phyloP scores from a whole-genome alignment of 1,139 yeast genomes.

The Pichia kudriavzevii region DNA sequence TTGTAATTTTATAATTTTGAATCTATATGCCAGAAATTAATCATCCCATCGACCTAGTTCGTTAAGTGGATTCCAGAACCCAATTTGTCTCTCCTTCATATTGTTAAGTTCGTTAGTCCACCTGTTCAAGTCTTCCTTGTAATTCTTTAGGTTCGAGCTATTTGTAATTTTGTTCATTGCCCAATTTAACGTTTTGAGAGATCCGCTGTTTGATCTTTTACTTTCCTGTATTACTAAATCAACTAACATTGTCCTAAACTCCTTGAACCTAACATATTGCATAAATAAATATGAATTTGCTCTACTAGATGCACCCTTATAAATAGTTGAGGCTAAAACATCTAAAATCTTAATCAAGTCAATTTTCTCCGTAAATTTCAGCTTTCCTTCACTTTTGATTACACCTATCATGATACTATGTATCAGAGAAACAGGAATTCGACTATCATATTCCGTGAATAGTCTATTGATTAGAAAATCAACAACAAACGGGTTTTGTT shows the following conservation, averaged over 20 bases:
- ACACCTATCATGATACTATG: constrained; percentile 22
- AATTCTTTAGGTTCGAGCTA: constrained; percentile 12
- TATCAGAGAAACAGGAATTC: constrained; percentile 20
- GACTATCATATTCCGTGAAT: constrained; percentile 18
- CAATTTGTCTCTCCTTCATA: constrained; percentile 21
- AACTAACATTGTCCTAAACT: constrained; percentile 15
- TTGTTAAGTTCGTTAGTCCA: constrained; percentile 21
- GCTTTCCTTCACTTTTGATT: constrained; percentile 9
- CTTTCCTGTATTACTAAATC: constrained; percentile 19
- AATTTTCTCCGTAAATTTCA: constrained; percentile 17
- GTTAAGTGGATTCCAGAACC: constrained; percentile 23
- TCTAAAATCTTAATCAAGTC: constrained; percentile 19
- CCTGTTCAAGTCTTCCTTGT: constrained; percentile 10
- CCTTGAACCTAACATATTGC: constrained; percentile 13
- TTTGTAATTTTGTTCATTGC: constrained; percentile 21
- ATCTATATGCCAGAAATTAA: neutral
- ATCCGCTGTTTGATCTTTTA: constrained; percentile 14
- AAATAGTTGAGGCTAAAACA: constrained; percentile 16
- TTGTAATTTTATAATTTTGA: neutral
- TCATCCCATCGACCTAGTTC: constrained; percentile 10
- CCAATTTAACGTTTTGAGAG: constrained; percentile 22
- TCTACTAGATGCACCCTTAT: constrained; percentile 10
- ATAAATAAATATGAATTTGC: constrained; percentile 12
- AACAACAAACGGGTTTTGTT: constrained; percentile 12
- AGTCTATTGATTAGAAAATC: constrained; percentile 14